A percentile compares a stretch with the other conserved stretches of the same genome.
phyloP scores from a whole-genome alignment of 768 basidiomycete species.

The Mycena metata region DNA sequence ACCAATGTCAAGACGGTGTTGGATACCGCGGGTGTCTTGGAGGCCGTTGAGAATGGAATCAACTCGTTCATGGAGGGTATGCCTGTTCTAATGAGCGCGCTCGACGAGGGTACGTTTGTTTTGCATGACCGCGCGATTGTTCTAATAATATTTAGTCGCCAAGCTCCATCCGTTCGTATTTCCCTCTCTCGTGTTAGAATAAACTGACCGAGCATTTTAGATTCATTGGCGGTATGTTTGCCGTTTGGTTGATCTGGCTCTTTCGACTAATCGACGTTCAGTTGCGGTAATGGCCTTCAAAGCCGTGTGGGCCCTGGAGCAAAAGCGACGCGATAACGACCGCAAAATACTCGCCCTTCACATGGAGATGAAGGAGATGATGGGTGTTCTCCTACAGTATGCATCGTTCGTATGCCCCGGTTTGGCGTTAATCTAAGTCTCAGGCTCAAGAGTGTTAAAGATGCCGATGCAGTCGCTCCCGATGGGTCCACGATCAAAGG shows the following conservation, averaged over 20 bases:
- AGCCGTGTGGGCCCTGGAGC: constrained; percentile 53
- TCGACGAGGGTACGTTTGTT: constrained; percentile 30
- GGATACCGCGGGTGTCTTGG: constrained; percentile 15
- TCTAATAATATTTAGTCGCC: constrained; percentile 21
- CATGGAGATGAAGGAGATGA: constrained; percentile 55
- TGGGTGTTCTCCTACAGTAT: constrained; percentile 50
- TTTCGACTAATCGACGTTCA: neutral
- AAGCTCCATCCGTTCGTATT: constrained; percentile 42
- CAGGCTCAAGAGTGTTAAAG: constrained; percentile 49
- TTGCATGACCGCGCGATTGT: no score
- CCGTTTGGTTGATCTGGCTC: neutral
- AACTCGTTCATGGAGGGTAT: constrained; percentile 40
- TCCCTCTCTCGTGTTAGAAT: neutral
- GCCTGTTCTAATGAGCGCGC: constrained; percentile 40
- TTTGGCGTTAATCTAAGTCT: neutral
- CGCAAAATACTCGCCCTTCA: constrained; percentile 50
- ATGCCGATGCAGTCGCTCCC: constrained; percentile 43
- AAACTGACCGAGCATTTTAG: no score
- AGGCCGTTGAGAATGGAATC: constrained; percentile 35
- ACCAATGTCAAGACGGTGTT: constrained; percentile 8
- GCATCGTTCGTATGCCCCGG: constrained; percentile 1
- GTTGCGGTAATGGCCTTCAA: constrained; percentile 36
- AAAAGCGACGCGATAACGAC: constrained; percentile 54
- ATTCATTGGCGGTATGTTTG: constrained; percentile 17
- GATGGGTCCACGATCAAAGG: constrained; percentile 50